Evolutionary conservation across 2,329 filamentous ascomycete genomes (phyloP), one percentile per base, ranked within the genome.

Genomic region (Xylariaceae sp.): DNA sequence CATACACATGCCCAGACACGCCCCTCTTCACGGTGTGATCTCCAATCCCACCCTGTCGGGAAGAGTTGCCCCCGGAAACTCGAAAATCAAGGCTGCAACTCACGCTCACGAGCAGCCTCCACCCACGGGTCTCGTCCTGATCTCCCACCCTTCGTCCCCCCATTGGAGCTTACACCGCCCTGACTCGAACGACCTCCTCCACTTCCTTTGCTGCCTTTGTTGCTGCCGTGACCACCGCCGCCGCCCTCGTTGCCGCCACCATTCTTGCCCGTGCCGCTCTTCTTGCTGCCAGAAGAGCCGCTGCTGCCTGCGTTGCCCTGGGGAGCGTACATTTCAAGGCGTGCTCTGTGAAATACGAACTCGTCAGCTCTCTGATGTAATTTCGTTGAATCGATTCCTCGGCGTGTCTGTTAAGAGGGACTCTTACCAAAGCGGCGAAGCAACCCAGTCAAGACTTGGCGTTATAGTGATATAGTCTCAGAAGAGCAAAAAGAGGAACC

Each of bases 81-180:
- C 32, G 32, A 7, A 13, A 34, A 34, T 58, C 44, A 58, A 29
- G 56, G 53, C 2, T 29, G 26, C 53, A 51, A 47, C 49, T 58
- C 56, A 5, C 53, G 46, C 4, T 58, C 56, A 7, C 42, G 49
- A 21, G 56, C 56, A 16, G 53, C 53, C 7, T 58, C 53, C 39
- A 53, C 56, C 56, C 56, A 58, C 16, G 56, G 40, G 34, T 58
- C 53, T 29, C 42, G 39, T 26, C 42, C 56, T 5, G 50, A 53
- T 5, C 43, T 15, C 9, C 51, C 51, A 3, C 54, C 47, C 26
- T 29, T 37, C 13, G 48, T 45, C 12, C 47, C 47, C 9, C 53
- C 49, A 13, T 22, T 10, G 5, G 49, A 44, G 12, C 40, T 13
- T 4, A 42, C 41, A 21, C 41, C 29, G 13, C 49, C 46, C 13